Evolutionary conservation across 805 yeast genomes (phyloP).

Genomic region (Blastobotrys robertii): DNA sequence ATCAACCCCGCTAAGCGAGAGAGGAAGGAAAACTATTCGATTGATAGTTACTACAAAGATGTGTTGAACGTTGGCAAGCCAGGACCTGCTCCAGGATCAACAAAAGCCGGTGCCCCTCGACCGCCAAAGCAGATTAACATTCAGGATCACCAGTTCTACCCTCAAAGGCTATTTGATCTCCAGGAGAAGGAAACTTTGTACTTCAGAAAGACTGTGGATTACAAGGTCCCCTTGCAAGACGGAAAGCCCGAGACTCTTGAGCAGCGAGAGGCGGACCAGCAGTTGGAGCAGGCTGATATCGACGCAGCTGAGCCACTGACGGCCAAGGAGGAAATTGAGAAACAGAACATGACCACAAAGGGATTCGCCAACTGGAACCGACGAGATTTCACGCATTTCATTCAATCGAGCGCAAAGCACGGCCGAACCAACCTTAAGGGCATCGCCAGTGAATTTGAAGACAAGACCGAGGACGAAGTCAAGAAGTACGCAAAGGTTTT

Average conservation of each 20-base stretch:
- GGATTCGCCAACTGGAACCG: slow-evolving; percentile 83
- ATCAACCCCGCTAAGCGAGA: slow-evolving; percentile 68
- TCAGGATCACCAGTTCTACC: slow-evolving; percentile 87
- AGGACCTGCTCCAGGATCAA: background rate
- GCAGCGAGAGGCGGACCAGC: slow-evolving; percentile 38
- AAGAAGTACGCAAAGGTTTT: slow-evolving; percentile 66
- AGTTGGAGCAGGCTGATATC: slow-evolving; percentile 61
- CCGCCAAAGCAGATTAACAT: slow-evolving; percentile 78
- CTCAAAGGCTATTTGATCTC: slow-evolving; percentile 62
- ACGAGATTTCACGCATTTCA: slow-evolving; percentile 77
- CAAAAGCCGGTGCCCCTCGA: slow-evolving; percentile 37
- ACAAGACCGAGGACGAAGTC: slow-evolving; percentile 73
- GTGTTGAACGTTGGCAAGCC: slow-evolving; percentile 36
- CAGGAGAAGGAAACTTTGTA: slow-evolving; percentile 75
- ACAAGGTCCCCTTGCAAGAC: slow-evolving; percentile 50
- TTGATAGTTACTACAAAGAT: slow-evolving; percentile 79
- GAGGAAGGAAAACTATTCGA: slow-evolving; percentile 55
- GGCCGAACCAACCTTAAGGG: slow-evolving; percentile 67
- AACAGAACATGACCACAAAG: slow-evolving; percentile 48
- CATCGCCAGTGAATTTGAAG: slow-evolving; percentile 73
- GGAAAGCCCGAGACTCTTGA: slow-evolving; percentile 30
- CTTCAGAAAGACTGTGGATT: slow-evolving; percentile 58
- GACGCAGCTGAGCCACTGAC: slow-evolving; percentile 72
- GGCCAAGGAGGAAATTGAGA: slow-evolving; percentile 59
- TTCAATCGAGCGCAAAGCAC: slow-evolving; percentile 61